Percentiles rank a stretch among this genome's conserved stretches.
phyloP scores from a whole-genome alignment of 441 rosid species.

The Populus trichocarpa region DNA sequence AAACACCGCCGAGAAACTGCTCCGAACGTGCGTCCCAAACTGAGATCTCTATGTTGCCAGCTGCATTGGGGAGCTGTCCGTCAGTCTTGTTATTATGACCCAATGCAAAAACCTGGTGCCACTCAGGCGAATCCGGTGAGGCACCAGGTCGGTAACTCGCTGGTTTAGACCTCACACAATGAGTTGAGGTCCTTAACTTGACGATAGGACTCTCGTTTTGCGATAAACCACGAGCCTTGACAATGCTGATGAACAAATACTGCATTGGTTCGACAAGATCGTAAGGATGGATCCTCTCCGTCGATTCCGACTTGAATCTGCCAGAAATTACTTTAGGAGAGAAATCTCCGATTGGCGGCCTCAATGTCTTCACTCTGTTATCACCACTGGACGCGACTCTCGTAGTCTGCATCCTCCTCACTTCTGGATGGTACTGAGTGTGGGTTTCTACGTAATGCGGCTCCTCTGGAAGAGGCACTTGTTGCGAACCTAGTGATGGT shows the following conservation, averaged over 20 bases:
- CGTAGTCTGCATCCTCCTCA: slow-evolving; percentile 68
- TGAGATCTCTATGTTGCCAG: slow-evolving; percentile 66
- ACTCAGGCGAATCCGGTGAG: slow-evolving; percentile 60
- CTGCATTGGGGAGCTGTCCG: slow-evolving; percentile 31
- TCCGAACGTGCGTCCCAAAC: slow-evolving; percentile 72
- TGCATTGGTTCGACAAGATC: slow-evolving; percentile 87
- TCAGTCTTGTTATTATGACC: slow-evolving; percentile 33
- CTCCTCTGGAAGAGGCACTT: slow-evolving; percentile 2
- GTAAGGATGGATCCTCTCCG: slow-evolving; percentile 54
- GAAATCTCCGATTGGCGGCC: slow-evolving; percentile 57
- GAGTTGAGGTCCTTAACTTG: slow-evolving; percentile 53
- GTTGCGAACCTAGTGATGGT: slow-evolving; percentile 22
- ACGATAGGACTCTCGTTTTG: slow-evolving; percentile 59
- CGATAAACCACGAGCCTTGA: slow-evolving; percentile 67
- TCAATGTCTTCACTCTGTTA: slow-evolving; percentile 52
- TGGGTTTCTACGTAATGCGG: slow-evolving; percentile 12
- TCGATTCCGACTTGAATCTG: slow-evolving; percentile 18
- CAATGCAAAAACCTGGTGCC: slow-evolving; percentile 78
- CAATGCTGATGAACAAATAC: slow-evolving; percentile 69
- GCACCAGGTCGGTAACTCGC: slow-evolving; percentile 53
- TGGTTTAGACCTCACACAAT: slow-evolving; percentile 45
- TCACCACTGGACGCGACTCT: slow-evolving; percentile 28
- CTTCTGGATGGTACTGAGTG: slow-evolving; percentile 42
- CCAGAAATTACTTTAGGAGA: slow-evolving; percentile 64
- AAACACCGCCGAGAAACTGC: slow-evolving; percentile 80